phyloP scores from a whole-genome alignment of 2,329 filamentous ascomycete genomes.

The Aspergillus novoparasiticus region DNA sequence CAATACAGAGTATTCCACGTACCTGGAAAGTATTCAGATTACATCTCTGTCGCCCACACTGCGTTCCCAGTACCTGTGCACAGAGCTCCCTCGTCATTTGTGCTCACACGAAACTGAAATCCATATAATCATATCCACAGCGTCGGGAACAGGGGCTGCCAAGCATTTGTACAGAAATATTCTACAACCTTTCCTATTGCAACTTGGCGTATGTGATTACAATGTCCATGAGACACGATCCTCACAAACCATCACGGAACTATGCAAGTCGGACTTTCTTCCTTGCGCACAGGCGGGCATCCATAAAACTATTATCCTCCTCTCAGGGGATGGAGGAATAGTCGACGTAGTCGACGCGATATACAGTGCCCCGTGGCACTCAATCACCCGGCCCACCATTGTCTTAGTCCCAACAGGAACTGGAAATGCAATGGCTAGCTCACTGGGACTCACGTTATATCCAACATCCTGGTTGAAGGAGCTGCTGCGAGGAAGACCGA shows the following conservation, averaged over 20 bases:
- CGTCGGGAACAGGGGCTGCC: conserved; percentile 65
- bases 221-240: conserved; percentile 65
- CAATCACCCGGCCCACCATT: conserved; percentile 57
- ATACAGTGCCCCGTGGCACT: conserved; percentile 22
- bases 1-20: conserved; percentile 1
- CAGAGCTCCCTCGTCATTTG: conserved; percentile 27
- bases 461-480: conserved; percentile 54
- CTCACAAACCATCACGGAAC: conserved; percentile 63
- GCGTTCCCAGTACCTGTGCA: conserved; percentile 19
- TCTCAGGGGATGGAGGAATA: conserved; percentile 86
- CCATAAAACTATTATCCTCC: conserved; percentile 68
- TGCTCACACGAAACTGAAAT: conserved; percentile 18
- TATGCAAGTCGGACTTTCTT: conserved; percentile 57
- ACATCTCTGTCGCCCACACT: conserved; percentile 18
- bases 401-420: conserved; percentile 56
- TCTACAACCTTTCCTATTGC: conserved; percentile 58
- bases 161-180: conserved; percentile 57
- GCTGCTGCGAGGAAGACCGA: conserved; percentile 60
- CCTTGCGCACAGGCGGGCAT: conserved; percentile 51
- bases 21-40: conserved; percentile 22
- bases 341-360: conserved; percentile 79
- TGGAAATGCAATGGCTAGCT: conserved; percentile 50
- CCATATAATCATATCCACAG: conserved; percentile 69
- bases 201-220: conserved; percentile 53
- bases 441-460: conserved; percentile 34